Evolutionary conservation across 352 stramenopile genomes (phyloP).

Genomic region (Phytopythium litorale): DNA sequence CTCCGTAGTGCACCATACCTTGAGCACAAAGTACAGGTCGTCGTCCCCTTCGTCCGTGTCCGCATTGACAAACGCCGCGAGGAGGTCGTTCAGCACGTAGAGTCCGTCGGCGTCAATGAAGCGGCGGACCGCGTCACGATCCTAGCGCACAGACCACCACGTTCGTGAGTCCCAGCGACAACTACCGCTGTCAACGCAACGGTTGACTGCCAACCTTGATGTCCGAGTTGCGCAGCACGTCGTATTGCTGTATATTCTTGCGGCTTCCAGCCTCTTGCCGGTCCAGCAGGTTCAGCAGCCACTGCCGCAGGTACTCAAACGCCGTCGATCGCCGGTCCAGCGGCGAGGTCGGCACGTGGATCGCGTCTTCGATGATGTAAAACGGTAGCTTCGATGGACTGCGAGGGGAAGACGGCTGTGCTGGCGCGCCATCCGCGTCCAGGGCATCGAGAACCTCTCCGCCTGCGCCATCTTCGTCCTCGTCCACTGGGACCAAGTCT

Average conservation of each 20-base stretch:
- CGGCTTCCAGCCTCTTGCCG: slow-evolving; percentile 24
- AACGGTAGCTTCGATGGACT: slow-evolving; percentile 14
- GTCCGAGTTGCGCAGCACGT: slow-evolving; percentile 54
- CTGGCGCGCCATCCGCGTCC: not conserved
- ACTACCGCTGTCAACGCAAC: not conserved
- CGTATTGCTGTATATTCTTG: slow-evolving; percentile 51
- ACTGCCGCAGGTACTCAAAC: slow-evolving; percentile 56
- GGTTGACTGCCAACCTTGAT: slow-evolving; percentile 23
- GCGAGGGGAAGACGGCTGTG: not conserved
- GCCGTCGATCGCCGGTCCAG: slow-evolving; percentile 44
- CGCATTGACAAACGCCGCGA: slow-evolving; percentile 31
- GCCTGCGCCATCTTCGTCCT: slow-evolving; percentile 16
- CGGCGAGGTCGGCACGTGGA: slow-evolving; percentile 23
- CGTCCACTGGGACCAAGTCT: slow-evolving; percentile 24
- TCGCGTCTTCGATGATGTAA: slow-evolving; percentile 46
- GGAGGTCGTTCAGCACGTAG: slow-evolving; percentile 48
- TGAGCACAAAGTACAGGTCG: slow-evolving; percentile 5
- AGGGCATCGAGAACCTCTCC: not conserved
- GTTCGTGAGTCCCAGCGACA: not conserved
- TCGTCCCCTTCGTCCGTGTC: slow-evolving; percentile 22
- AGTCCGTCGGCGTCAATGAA: slow-evolving; percentile 60
- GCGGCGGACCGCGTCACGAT: slow-evolving; percentile 55
- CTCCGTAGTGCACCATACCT: not conserved
- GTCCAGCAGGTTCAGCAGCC: slow-evolving; percentile 56
- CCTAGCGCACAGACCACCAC: slow-evolving; percentile 12